Percentiles rank a stretch among this genome's conserved stretches.
Conservation (phyloP, 139 green algal species). For the Astrephomene gubernaculifera region DNA sequence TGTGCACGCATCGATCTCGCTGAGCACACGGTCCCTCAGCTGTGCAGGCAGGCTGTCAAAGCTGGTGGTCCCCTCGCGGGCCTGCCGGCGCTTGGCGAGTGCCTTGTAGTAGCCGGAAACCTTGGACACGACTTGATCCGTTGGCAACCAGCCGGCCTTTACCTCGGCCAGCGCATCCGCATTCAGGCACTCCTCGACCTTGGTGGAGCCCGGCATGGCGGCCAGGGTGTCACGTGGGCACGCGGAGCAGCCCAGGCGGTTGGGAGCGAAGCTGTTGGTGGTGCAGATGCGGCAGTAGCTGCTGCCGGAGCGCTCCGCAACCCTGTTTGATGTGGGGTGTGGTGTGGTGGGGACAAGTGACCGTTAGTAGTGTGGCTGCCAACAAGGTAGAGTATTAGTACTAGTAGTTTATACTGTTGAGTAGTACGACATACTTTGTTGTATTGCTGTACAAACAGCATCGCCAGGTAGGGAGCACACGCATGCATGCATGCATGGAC, state of each 20-base stretch:
- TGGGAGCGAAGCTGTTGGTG: background rate
- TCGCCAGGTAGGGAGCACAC: too few relatives aligned
- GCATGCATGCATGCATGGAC: too few relatives aligned
- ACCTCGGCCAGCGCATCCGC: background rate
- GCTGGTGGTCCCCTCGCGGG: background rate
- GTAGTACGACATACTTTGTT: too few relatives aligned
- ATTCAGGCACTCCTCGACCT: background rate
- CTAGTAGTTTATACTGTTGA: too few relatives aligned
- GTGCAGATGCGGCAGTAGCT: background rate
- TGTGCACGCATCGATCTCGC: background rate
- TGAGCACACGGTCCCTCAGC: background rate
- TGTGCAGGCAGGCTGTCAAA: background rate
- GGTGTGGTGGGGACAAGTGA: too few relatives aligned
- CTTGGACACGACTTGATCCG: background rate
- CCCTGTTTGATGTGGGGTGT: too few relatives aligned
- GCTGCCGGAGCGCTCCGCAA: background rate
- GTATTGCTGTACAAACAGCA: too few relatives aligned
- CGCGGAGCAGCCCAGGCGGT: background rate
- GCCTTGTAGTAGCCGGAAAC: background rate
- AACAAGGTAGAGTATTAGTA: too few relatives aligned
- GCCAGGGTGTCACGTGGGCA: background rate
- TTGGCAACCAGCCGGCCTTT: background rate
- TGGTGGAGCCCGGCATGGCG: background rate
- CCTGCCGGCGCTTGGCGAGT: too few relatives aligned
- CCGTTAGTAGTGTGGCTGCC: too few relatives aligned